These are phyloP conservation scores for Tetracladium setigerum DNA, from an alignment of 495 filamentous ascomycete genomes.

Conservation along the genomic window DNA sequence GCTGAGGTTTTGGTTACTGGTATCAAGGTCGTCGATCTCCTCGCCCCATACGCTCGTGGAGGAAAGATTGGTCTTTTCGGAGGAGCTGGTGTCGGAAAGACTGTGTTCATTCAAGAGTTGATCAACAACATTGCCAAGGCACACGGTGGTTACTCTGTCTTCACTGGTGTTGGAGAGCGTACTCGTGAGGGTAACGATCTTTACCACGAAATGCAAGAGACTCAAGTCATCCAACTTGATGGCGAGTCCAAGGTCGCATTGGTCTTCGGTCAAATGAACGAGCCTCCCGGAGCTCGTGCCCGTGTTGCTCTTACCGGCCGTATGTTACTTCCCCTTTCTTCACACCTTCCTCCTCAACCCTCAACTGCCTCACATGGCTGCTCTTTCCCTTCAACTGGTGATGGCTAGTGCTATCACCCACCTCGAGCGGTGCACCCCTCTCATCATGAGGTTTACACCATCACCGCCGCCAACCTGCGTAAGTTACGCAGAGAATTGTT, in stretches of 20 bases:
- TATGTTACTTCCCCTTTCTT: neutral
- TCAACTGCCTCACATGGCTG: too few relatives aligned
- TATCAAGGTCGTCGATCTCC: conserved; percentile 99
- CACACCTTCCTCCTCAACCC: neutral
- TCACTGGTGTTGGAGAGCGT: conserved; percentile 99
- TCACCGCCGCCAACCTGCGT: too few relatives aligned
- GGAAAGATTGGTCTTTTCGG: conserved; percentile 99
- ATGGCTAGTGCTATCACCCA: too few relatives aligned
- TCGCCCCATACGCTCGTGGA: conserved; percentile 99
- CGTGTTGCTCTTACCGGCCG: conserved; percentile 92
- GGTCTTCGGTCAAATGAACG: conserved; percentile 99
- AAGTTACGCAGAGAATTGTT: too few relatives aligned
- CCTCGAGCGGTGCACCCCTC: too few relatives aligned
- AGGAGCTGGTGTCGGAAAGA: conserved; percentile 99
- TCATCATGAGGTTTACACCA: too few relatives aligned
- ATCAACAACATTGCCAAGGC: conserved; percentile 99
- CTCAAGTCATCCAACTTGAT: conserved; percentile 96
- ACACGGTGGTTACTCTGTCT: conserved; percentile 99
- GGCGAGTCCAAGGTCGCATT: conserved; percentile 99
- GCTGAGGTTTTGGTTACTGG: conserved; percentile 97
- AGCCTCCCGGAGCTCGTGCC: conserved; percentile 98
- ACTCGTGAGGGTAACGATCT: conserved; percentile 99
- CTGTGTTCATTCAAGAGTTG: conserved; percentile 99
- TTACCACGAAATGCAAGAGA: conserved; percentile 99
- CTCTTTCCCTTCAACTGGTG: too few relatives aligned